A percentile compares a stretch with the other conserved stretches of the same genome.
These are phyloP conservation scores for Adiantum capillusveneris DNA, from an alignment of 75 land plant genomes.

Conservation along the genomic window DNA sequence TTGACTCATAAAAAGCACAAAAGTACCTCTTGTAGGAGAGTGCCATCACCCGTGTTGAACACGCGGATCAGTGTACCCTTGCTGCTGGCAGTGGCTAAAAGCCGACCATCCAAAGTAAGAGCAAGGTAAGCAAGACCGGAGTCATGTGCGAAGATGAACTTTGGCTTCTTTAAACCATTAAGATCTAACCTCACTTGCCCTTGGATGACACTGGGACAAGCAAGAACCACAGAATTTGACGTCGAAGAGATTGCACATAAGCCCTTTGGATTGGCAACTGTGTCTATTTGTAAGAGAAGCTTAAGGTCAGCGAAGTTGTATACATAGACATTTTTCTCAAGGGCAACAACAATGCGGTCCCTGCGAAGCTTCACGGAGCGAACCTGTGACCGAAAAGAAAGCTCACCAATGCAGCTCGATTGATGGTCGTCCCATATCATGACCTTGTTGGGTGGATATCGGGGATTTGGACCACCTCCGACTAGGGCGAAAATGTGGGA, in stretches of 20 bases:
- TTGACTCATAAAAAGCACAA: too few relatives aligned
- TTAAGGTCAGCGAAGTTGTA: slow-evolving; percentile 10
- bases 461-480: slow-evolving; percentile 1
- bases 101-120: slow-evolving; percentile 45
- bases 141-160: slow-evolving; percentile 28
- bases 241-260: slow-evolving; percentile 11
- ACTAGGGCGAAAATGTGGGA: slow-evolving; percentile 11
- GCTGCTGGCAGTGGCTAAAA: slow-evolving; percentile 71
- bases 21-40: slow-evolving; percentile 72
- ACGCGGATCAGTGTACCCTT: slow-evolving; percentile 79
- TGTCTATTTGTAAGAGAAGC: slow-evolving; percentile 13
- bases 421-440: slow-evolving; percentile 18
- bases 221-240: slow-evolving; percentile 4
- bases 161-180: slow-evolving; percentile 9
- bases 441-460: slow-evolving; percentile 14
- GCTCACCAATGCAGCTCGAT: slow-evolving; percentile 11
- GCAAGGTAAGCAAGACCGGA: slow-evolving; percentile 51
- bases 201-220: slow-evolving; percentile 8
- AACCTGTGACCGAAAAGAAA: slow-evolving; percentile 7
- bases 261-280: slow-evolving; percentile 11
- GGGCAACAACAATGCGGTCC: slow-evolving; percentile 9
- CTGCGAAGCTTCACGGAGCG: slow-evolving; percentile 6
- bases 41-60: slow-evolving; percentile 64
- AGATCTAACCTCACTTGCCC: slow-evolving; percentile 13
- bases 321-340: slow-evolving; percentile 12